phyloP scores from a whole-genome alignment of 2,329 filamentous ascomycete species.

The Plenodomus tracheiphilus region DNA sequence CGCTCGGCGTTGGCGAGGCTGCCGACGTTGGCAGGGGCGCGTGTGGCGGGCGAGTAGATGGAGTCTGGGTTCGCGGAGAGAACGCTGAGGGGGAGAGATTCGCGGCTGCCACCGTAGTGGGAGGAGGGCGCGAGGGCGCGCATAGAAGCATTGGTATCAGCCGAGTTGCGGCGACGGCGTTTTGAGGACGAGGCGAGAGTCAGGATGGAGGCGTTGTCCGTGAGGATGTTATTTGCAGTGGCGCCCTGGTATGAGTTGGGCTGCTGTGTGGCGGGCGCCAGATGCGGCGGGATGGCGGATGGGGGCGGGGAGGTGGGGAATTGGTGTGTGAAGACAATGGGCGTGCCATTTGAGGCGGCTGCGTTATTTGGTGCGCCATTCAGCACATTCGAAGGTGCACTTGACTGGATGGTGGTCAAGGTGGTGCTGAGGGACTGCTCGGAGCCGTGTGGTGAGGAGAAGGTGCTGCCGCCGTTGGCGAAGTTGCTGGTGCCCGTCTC shows the following conservation, averaged over 20 bases:
- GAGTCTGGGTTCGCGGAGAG: constrained; percentile 67
- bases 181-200: constrained; percentile 84
- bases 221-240: constrained; percentile 79
- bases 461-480: constrained; percentile 71
- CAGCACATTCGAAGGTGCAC: constrained; percentile 59
- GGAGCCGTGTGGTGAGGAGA: constrained; percentile 80
- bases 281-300: constrained; percentile 72
- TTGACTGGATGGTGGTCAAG: constrained; percentile 81
- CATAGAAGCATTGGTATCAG: constrained; percentile 85
- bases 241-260: constrained; percentile 76
- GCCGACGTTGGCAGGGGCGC: constrained; percentile 55
- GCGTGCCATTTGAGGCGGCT: constrained; percentile 41
- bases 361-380: constrained; percentile 44
- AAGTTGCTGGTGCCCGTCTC: constrained; percentile 70
- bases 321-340: constrained; percentile 61
- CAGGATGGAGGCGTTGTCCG: constrained; percentile 83
- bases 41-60: constrained; percentile 54
- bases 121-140: constrained; percentile 82
- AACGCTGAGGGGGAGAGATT: constrained; percentile 77
- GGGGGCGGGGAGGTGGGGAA: constrained; percentile 60
- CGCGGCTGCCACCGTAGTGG: constrained; percentile 78
- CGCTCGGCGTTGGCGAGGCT: constrained; percentile 65
- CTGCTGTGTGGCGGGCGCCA: constrained; percentile 59
- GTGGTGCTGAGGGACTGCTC: constrained; percentile 81
- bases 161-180: constrained; percentile 72